Evolutionary conservation across 306 rosid genomes (phyloP).

Genomic region (Sindora glabra): DNA sequence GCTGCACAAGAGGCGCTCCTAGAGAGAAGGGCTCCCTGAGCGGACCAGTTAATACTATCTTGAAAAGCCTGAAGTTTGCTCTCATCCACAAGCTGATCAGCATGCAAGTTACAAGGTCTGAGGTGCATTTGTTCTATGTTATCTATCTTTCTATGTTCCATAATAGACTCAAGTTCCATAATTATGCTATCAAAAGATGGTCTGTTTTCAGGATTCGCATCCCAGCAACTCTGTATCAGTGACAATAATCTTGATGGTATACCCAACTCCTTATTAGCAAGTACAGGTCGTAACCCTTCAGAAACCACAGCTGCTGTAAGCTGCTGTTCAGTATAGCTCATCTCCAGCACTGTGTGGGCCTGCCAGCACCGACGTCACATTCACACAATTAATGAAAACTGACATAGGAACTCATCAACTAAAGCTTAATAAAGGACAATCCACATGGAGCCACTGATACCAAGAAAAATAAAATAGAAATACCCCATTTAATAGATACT

Average conservation of each 20-base stretch:
- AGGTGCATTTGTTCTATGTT: constrained; percentile 24
- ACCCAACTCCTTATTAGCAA: constrained; percentile 55
- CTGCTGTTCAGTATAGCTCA: constrained; percentile 93
- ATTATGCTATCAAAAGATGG: constrained; percentile 69
- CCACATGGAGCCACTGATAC: too few species aligned
- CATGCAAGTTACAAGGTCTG: constrained; percentile 16
- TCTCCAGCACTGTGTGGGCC: constrained; percentile 96
- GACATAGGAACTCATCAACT: too few species aligned
- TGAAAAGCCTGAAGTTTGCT: constrained; percentile 28
- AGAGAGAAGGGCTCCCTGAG: constrained; percentile 51
- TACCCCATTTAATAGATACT: too few species aligned
- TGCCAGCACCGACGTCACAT: constrained; percentile 25
- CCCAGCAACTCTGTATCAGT: constrained; percentile 75
- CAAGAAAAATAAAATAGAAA: too few species aligned
- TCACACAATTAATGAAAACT: not conserved
- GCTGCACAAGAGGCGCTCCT: constrained; percentile 28
- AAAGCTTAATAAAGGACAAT: not conserved
- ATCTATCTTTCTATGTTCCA: constrained; percentile 31
- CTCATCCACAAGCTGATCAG: constrained; percentile 25
- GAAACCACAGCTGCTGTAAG: constrained; percentile 87
- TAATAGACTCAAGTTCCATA: constrained; percentile 47
- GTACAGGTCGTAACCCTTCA: constrained; percentile 66
- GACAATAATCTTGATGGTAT: constrained; percentile 56
- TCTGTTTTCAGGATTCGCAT: constrained; percentile 55
- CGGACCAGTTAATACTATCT: constrained; percentile 67